Evolutionary conservation across 2,329 filamentous ascomycete genomes (phyloP), one percentile per base, ranked within the genome.

Genomic region (Thielaviopsis ethacetica): DNA sequence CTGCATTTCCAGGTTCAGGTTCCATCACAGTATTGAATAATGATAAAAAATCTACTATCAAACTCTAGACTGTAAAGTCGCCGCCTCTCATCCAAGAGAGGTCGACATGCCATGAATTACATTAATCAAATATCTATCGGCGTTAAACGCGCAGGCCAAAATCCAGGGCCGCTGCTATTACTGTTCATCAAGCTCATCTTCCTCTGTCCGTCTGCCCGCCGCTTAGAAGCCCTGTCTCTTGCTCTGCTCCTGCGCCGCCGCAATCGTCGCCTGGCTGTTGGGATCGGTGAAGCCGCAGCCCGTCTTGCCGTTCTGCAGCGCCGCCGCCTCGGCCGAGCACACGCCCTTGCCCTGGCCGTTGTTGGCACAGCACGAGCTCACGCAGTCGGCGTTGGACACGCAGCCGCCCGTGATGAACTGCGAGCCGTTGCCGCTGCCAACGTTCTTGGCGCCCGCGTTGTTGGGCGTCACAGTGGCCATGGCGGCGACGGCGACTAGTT

Each of bases 321-420:
- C 62, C 7, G 67, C 67, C 6, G 65, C 66, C 56, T 65, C 56
- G 10, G 62, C 67, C 10, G 68, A 68, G 66, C 68, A 67, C 50
- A 68, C 65, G 38, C 65, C 67, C 6, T 56, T 58, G 26, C 63
- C 65, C 13, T 62, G 60, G 49, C 61, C 63, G 22, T 64, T 63
- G 54, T 64, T 57, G 34, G 67, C 67, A 27, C 67, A 69, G 65
- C 67, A 69, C 5, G 54, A 57, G 3, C 63, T 64, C 3, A 63
- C 63, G 58, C 67, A 69, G 58, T 69, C 67, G 15, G 61, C 59
- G 53, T 67, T 57, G 41, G 61, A 63, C n/a, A 67, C 61, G 50
- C 67, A 69, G 19, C 64, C 62, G 34, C 67, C 67, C n/a, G 65
- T 67, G 59, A 67, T 68, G 58, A 68, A 69, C 50, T 69, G 67